Percentiles rank a stretch among this genome's conserved stretches.
These are phyloP conservation scores for Tolypocladium inflatum DNA, from an alignment of 2,329 filamentous ascomycete species.

Conservation along the genomic window DNA sequence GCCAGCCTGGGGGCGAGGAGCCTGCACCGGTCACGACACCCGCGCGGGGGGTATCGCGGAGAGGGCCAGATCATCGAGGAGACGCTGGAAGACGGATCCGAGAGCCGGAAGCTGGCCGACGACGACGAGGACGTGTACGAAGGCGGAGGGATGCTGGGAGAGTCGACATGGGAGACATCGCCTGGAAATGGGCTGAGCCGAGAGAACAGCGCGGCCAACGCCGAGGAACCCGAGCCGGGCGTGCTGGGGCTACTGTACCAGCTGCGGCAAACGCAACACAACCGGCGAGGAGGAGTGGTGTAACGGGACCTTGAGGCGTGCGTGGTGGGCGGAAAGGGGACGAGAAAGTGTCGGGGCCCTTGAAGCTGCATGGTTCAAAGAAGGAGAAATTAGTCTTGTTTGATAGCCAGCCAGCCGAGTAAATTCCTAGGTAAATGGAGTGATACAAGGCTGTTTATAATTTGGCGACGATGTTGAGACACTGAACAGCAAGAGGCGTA, in stretches of 20 bases:
- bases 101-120: constrained; percentile 35
- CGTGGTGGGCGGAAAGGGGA: not conserved
- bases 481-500: not conserved
- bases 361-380: no score
- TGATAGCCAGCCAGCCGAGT: no score
- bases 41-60: constrained; percentile 34
- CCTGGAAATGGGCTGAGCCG: constrained; percentile 40
- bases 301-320: not conserved
- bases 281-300: constrained; percentile 33
- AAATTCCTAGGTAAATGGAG: no score
- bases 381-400: no score
- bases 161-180: constrained; percentile 51
- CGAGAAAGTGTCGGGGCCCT: not conserved
- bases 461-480: not conserved
- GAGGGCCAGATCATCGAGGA: constrained; percentile 48
- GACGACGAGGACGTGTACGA: constrained; percentile 46
- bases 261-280: constrained; percentile 46
- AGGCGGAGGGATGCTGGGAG: constrained; percentile 40
- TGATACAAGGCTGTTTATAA: not conserved
- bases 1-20: constrained; percentile 35
- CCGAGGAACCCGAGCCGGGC: constrained; percentile 39
- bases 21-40: constrained; percentile 33
- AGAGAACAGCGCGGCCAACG: constrained; percentile 38
- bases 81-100: constrained; percentile 35
- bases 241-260: constrained; percentile 50